These are phyloP conservation scores for Penicillium cataractarum DNA, from an alignment of 495 filamentous ascomycete genomes.

Conservation along the genomic window DNA sequence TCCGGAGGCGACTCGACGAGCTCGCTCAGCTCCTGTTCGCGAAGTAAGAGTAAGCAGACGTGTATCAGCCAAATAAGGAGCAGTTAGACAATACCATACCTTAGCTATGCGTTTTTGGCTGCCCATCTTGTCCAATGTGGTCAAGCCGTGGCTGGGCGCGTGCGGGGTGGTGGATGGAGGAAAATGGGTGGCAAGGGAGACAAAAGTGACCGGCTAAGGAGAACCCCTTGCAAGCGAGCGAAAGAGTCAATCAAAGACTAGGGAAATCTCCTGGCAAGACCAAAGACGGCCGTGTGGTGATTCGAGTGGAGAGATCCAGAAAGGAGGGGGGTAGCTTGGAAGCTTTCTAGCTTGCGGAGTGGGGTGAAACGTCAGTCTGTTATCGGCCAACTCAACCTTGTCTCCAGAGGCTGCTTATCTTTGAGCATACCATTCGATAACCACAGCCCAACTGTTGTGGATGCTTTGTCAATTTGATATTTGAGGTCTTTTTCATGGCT, in stretches of 20 bases:
- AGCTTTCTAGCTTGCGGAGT: constrained; percentile 22
- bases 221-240: constrained; percentile 11
- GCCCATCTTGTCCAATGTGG: constrained; percentile 39
- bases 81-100: constrained; percentile 35
- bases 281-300: background rate
- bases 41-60: constrained; percentile 6
- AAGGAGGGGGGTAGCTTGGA: constrained; percentile 13
- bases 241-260: constrained; percentile 24
- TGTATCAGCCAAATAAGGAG: background rate
- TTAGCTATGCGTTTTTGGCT: constrained; percentile 66
- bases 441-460: background rate
- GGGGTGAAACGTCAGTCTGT: constrained; percentile 32
- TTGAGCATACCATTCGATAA: background rate
- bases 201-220: background rate
- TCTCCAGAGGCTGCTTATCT: background rate
- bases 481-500: background rate
- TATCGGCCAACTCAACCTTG: background rate
- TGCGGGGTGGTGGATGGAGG: constrained; percentile 19
- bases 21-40: constrained; percentile 70
- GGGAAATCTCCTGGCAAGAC: background rate
- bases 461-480: background rate
- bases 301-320: constrained; percentile 25
- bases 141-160: constrained; percentile 19
- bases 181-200: constrained; percentile 4
- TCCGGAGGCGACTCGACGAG: constrained; percentile 63